A percentile compares a stretch with the other conserved stretches of the same genome.
Evolutionary conservation across 805 yeast genomes (phyloP).

Genomic region (Danielia reshetovae): DNA sequence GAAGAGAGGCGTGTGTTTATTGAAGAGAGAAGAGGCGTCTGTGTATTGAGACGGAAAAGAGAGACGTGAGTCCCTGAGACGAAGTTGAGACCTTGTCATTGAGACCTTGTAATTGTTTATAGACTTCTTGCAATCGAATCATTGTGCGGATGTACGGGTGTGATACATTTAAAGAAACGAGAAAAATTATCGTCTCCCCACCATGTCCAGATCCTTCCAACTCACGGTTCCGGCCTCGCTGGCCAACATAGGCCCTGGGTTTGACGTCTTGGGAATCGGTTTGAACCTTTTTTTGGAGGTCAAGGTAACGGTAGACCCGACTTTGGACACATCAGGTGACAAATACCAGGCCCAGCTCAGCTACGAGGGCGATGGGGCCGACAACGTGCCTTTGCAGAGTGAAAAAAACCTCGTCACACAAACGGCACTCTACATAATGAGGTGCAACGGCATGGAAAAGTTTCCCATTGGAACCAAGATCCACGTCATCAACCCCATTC

Average conservation of each 20-base stretch:
- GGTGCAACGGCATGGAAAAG: slow-evolving; percentile 69
- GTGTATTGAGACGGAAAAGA: no score
- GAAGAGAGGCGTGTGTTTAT: no score
- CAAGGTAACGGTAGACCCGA: slow-evolving; percentile 59
- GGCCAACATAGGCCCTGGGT: slow-evolving; percentile 98
- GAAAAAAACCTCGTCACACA: slow-evolving; percentile 85
- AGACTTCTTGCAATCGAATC: background rate
- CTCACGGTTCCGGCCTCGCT: slow-evolving; percentile 92
- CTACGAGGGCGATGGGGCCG: slow-evolving; percentile 81
- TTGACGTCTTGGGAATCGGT: slow-evolving; percentile 94
- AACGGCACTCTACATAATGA: slow-evolving; percentile 85
- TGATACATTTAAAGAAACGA: background rate
- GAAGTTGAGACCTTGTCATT: no score
- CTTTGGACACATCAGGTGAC: slow-evolving; percentile 46
- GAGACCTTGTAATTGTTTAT: no score
- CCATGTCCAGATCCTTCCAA: slow-evolving; percentile 50
- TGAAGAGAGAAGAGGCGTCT: no score
- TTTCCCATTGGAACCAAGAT: slow-evolving; percentile 85
- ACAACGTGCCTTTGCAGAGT: slow-evolving; percentile 70
- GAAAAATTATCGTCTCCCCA: background rate
- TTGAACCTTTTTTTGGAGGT: slow-evolving; percentile 70
- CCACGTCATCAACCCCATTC: slow-evolving; percentile 85
- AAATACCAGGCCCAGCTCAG: slow-evolving; percentile 65
- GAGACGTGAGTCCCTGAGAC: no score
- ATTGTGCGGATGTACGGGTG: slow-evolving; percentile 4